A percentile compares a stretch with the other conserved stretches of the same genome.
These are phyloP conservation scores for Plectranthus barbatus DNA, from an alignment of 257 asterid species.

Conservation along the genomic window DNA sequence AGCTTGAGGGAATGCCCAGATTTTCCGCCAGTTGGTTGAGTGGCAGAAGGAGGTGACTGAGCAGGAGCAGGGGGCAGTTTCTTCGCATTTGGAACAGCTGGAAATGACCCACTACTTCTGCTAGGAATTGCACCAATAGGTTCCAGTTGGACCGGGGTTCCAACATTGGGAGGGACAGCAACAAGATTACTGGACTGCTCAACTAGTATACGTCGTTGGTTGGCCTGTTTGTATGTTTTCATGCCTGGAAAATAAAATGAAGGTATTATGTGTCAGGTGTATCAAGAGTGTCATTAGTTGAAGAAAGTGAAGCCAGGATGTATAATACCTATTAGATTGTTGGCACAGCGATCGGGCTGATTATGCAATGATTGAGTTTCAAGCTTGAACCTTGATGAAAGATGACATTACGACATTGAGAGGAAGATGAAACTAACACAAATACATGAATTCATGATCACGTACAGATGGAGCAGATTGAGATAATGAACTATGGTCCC, in stretches of 20 bases:
- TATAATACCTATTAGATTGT: slow-evolving; percentile 27
- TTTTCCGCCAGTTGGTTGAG: slow-evolving; percentile 16
- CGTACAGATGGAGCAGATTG: slow-evolving; percentile 45
- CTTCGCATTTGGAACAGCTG: slow-evolving; percentile 42
- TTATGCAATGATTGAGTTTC: slow-evolving; percentile 19
- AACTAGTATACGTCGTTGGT: slow-evolving; percentile 45
- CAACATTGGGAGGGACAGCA: slow-evolving; percentile 38
- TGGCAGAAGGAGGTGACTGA: slow-evolving; percentile 20
- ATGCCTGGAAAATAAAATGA: slow-evolving; percentile 30
- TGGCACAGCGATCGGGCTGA: slow-evolving; percentile 16
- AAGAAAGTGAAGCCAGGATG: neutral
- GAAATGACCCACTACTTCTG: slow-evolving; percentile 87
- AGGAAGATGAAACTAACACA: neutral
- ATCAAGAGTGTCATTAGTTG: neutral
- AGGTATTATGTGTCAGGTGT: neutral
- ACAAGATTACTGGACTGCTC: slow-evolving; percentile 52
- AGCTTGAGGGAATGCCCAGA: slow-evolving; percentile 36
- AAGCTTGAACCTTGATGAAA: slow-evolving; percentile 36
- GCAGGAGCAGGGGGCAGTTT: slow-evolving; percentile 31
- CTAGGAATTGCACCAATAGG: slow-evolving; percentile 38
- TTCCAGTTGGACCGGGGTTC: slow-evolving; percentile 16
- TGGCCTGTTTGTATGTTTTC: slow-evolving; percentile 16
- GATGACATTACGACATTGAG: slow-evolving; percentile 10
- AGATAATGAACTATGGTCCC: slow-evolving; percentile 35
- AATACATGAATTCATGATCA: slow-evolving; percentile 5